Conservation (phyloP, 441 rosid genomes). For the Flueggea neowawraea region DNA sequence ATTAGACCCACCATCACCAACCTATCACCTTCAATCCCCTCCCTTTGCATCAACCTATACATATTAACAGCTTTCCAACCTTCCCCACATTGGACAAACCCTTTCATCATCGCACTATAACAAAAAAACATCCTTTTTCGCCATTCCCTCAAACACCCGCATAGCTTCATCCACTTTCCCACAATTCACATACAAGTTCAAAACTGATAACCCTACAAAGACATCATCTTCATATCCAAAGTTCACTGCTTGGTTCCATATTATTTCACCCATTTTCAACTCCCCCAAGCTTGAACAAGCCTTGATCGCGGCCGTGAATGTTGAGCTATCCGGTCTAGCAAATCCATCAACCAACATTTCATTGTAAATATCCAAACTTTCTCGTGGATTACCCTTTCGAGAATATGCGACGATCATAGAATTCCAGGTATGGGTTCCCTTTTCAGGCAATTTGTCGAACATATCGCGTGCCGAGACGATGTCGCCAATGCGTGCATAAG, state of each 20-base stretch:
- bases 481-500: slow-evolving; percentile 33
- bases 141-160: slow-evolving; percentile 46
- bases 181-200: slow-evolving; percentile 60
- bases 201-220: slow-evolving; percentile 62
- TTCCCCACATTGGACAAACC: slow-evolving; percentile 42
- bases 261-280: slow-evolving; percentile 37
- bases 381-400: slow-evolving; percentile 28
- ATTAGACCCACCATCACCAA: slow-evolving; percentile 54
- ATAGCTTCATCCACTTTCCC: slow-evolving; percentile 50
- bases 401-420: slow-evolving; percentile 57
- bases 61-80: slow-evolving; percentile 44
- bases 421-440: slow-evolving; percentile 46
- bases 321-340: slow-evolving; percentile 64
- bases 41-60: slow-evolving; percentile 52
- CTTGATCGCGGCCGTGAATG: slow-evolving; percentile 57
- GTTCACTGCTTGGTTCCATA: slow-evolving; percentile 49
- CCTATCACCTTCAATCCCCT: slow-evolving; percentile 53
- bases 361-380: slow-evolving; percentile 44
- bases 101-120: slow-evolving; percentile 69
- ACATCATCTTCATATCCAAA: slow-evolving; percentile 57
- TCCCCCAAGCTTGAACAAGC: slow-evolving; percentile 58
- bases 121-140: slow-evolving; percentile 54
- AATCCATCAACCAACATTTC: slow-evolving; percentile 43
- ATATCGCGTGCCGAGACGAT: slow-evolving; percentile 40
- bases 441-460: slow-evolving; percentile 55